A percentile compares a stretch with the other conserved stretches of the same genome.
These are phyloP conservation scores for Solanum peruvianum DNA, from an alignment of 257 asterid genomes.

Conservation along the genomic window DNA sequence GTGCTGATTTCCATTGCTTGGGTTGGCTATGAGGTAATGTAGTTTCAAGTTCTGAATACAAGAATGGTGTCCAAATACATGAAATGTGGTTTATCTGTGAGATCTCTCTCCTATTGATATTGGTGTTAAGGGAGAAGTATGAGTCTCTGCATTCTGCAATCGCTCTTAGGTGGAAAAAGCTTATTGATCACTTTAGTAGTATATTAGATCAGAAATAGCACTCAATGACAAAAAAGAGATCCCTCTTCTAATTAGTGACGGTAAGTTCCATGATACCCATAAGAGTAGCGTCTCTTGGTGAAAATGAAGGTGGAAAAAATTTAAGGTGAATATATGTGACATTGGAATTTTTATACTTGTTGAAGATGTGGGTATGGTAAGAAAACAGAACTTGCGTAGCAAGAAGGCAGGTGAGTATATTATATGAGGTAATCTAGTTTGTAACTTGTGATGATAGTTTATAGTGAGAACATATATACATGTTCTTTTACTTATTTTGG, in stretches of 20 bases:
- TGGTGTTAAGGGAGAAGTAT: not conserved
- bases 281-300: not conserved
- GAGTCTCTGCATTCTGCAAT: not conserved
- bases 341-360: not conserved
- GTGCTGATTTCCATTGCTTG: constrained; percentile 39
- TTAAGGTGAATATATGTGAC: not conserved
- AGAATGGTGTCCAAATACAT: not conserved
- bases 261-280: not conserved
- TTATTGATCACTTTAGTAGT: not conserved
- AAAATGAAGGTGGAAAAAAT: not conserved
- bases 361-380: not conserved
- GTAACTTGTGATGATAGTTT: not conserved
- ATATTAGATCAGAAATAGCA: not conserved
- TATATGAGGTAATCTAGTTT: not conserved
- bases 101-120: not conserved
- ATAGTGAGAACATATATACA: not conserved
- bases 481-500: not conserved
- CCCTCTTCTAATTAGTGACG: not conserved
- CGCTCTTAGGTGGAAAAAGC: not conserved
- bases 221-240: not conserved
- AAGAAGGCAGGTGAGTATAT: not conserved
- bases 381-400: not conserved
- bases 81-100: not conserved
- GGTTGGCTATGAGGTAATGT: constrained; percentile 40
- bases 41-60: not conserved